Evolutionary conservation across 768 basidiomycete species (phyloP).

Genomic region (Mycena vulgaris): DNA sequence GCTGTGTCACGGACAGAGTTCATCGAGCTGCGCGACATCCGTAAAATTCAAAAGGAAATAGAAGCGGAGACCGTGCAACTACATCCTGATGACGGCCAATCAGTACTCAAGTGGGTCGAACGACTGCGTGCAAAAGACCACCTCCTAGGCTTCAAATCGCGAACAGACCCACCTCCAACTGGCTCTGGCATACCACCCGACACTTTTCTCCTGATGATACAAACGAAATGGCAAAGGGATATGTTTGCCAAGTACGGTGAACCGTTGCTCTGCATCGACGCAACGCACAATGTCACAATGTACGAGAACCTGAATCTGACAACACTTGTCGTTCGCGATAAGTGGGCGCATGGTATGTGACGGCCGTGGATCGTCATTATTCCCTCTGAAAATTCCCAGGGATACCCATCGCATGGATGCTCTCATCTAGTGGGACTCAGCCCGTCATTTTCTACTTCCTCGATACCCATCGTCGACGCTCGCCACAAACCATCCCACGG

Average conservation of each 20-base stretch:
- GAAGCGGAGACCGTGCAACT: slow-evolving; percentile 29
- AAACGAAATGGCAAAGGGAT: slow-evolving; percentile 18
- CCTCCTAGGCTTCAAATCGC: slow-evolving; percentile 9
- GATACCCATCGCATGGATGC: slow-evolving; percentile 41
- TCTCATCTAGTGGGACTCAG: slow-evolving; percentile 37
- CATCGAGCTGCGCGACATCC: slow-evolving; percentile 18
- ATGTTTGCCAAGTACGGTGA: slow-evolving; percentile 20
- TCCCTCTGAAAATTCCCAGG: slow-evolving; percentile 1
- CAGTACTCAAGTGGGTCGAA: slow-evolving; percentile 19
- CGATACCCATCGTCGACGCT: no score
- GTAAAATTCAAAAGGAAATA: slow-evolving; percentile 9
- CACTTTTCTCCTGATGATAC: slow-evolving; percentile 13
- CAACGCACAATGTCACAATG: no score
- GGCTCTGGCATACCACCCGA: slow-evolving; percentile 14
- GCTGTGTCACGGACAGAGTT: slow-evolving; percentile 4
- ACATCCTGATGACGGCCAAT: slow-evolving; percentile 22
- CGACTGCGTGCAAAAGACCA: neutral
- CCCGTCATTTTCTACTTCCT: slow-evolving; percentile 38
- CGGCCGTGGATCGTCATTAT: no score
- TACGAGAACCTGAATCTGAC: slow-evolving; percentile 22
- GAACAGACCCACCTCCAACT: slow-evolving; percentile 5
- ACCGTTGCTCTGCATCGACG: slow-evolving; percentile 23
- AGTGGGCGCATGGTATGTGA: slow-evolving; percentile 3
- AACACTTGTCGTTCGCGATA: neutral
- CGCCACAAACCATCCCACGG: no score